These are phyloP conservation scores for Blastobotrys malaysiensis DNA, from an alignment of 1,139 yeast genomes.

Conservation along the genomic window DNA sequence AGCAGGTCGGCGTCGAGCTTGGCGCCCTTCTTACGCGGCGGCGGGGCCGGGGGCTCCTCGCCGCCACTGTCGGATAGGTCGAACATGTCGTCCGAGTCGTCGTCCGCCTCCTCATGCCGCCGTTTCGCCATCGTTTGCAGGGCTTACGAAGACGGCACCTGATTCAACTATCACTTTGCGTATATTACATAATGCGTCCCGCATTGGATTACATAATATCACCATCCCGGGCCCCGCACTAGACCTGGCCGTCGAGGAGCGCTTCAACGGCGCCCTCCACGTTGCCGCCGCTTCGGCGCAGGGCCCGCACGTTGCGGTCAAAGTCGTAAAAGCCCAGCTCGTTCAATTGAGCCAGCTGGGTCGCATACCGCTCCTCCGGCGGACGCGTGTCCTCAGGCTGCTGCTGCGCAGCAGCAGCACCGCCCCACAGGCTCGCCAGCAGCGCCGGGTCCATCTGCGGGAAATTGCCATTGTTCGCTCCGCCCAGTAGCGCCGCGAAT, in stretches of 20 bases:
- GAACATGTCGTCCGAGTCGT: neutral
- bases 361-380: conserved; percentile 89
- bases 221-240: conserved; percentile 4
- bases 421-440: conserved; percentile 23
- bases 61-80: neutral
- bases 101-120: neutral
- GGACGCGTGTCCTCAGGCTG: conserved; percentile 71
- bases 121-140: neutral
- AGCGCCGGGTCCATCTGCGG: conserved; percentile 22
- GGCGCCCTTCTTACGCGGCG: neutral
- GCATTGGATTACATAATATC: neutral
- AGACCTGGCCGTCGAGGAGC: conserved; percentile 53
- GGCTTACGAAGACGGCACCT: neutral
- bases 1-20: conserved; percentile 25
- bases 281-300: conserved; percentile 92
- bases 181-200: neutral
- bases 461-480: conserved; percentile 13
- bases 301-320: conserved; percentile 83
- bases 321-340: conserved; percentile 96
- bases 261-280: conserved; percentile 96
- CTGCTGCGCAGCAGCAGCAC: conserved; percentile 16
- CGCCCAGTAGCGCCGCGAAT: conserved; percentile 20
- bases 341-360: conserved; percentile 86
- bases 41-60: neutral
- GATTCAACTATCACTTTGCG: neutral